Evolutionary conservation across 2,329 filamentous ascomycete genomes (phyloP).

Genomic region (Conoideocrella luteorostrata): DNA sequence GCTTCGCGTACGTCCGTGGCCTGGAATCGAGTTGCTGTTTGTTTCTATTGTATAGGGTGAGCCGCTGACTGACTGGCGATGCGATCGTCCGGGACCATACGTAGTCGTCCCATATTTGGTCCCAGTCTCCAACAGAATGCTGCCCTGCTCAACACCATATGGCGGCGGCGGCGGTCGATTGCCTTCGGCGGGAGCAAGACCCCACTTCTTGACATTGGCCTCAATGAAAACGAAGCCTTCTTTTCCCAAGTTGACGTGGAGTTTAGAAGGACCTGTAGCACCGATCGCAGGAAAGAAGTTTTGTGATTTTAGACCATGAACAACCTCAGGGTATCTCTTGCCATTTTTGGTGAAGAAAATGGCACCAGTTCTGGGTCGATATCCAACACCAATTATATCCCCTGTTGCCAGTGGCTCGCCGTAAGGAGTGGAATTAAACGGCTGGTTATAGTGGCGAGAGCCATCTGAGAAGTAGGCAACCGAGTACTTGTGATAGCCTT

Average conservation of each 20-base stretch:
- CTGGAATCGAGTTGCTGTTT: conserved; percentile 45
- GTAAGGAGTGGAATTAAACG: conserved; percentile 73
- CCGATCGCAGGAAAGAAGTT: conserved; percentile 99
- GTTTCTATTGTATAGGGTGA: conserved; percentile 30
- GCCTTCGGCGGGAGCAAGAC: conserved; percentile 89
- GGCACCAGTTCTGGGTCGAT: conserved; percentile 86
- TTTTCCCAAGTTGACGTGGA: conserved; percentile 97
- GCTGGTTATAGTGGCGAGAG: conserved; percentile 84
- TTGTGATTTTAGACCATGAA: conserved; percentile 84
- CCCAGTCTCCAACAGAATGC: conserved; percentile 86
- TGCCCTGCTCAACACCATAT: conserved; percentile 94
- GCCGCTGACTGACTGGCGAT: conserved; percentile 39
- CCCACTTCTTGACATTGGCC: conserved; percentile 99
- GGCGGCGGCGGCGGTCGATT: conserved; percentile 91
- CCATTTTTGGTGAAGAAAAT: conserved; percentile 98
- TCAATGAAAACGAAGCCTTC: conserved; percentile 98
- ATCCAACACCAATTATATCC: conserved; percentile 92
- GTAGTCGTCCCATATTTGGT: conserved; percentile 54
- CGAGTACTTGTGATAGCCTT: conserved; percentile 84
- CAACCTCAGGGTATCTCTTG: conserved; percentile 92
- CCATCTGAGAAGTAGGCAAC: conserved; percentile 87
- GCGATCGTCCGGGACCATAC: conserved; percentile 35
- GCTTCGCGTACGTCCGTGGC: conserved; percentile 68
- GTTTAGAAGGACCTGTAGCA: conserved; percentile 82
- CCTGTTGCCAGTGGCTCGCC: conserved; percentile 83